Evolutionary conservation across 2,329 filamentous ascomycete species (phyloP), one percentile per base, ranked within the genome.

Genomic region (Pezicula radicicola): DNA sequence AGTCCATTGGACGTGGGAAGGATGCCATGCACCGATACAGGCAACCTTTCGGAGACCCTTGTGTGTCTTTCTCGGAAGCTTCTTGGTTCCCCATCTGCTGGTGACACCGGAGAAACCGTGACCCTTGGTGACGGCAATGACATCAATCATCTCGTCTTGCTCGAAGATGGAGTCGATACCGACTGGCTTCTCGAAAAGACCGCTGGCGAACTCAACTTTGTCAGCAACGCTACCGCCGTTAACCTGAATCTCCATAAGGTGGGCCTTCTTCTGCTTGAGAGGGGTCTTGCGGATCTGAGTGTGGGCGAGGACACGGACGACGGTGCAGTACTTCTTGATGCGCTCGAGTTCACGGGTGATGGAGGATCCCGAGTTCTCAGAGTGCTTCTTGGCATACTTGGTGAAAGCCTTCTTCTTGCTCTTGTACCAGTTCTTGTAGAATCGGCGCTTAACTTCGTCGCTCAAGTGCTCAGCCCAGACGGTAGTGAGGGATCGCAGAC

Each of bases 371-470:
- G 77, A 89, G 81, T 79, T 87, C 83, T 97, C 93, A 62, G 93
- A 91, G 88, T 97, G 91, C 87, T 96, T 93, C 91, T 97, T 99
- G 83, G 94, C 91, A 81, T 99, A 99, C 85, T 96, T 97, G 85
- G 94, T 99, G 84, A 99, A 99, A 60, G 94, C 94, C 93, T 99
- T 99, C 91, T 97, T 97, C 92, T 99, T 99, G 85, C 87, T 91
- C 89, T 96, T 96, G 89, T 99, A 99, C 94, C 94, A 99, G 89
- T 99, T 99, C 91, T 97, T 97, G 90, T 99, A 99, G 91, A 99
- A 99, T 75, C 94, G 90, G 72, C 94, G 90, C 88, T 96, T 96
- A 78, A 99, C 75, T 82, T 97, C 94, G 78, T 99, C 94, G 79
- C 89, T 90, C 78, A 99, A 79, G 78, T 99, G 94, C 87, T 97